Conservation (phyloP, 164 flowering plant species). For the Akebia trifoliata region DNA sequence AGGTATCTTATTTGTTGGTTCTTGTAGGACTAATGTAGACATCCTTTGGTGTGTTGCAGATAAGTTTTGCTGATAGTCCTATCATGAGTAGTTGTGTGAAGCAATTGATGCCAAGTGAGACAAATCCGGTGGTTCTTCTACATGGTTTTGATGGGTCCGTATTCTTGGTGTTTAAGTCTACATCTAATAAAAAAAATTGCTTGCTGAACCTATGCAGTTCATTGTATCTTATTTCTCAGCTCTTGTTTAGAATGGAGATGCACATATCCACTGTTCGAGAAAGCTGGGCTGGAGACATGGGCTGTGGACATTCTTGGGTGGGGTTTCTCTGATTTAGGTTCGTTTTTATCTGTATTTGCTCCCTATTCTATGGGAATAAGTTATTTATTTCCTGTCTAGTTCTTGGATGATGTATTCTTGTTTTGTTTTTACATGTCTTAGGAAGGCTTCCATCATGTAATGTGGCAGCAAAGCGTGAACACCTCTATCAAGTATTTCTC, state of each 20-base stretch:
- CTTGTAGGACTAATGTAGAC: neutral
- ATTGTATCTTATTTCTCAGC: slow-evolving; percentile 34
- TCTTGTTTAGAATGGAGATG: slow-evolving; percentile 97
- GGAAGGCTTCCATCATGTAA: slow-evolving; percentile 67
- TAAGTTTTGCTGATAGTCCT: slow-evolving; percentile 27
- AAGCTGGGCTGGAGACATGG: slow-evolving; percentile 88
- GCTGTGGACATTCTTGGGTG: slow-evolving; percentile 93
- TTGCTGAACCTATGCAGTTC: slow-evolving; percentile 10
- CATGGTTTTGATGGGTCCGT: slow-evolving; percentile 88
- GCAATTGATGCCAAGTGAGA: slow-evolving; percentile 34
- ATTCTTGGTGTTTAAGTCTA: neutral
- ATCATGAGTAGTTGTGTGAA: slow-evolving; percentile 85
- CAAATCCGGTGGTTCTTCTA: slow-evolving; percentile 70
- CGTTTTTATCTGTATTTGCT: slow-evolving; percentile 17
- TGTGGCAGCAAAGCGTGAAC: slow-evolving; percentile 79
- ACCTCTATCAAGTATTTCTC: slow-evolving; percentile 73
- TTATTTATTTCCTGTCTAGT: neutral
- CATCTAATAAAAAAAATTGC: neutral
- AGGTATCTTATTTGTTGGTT: neutral
- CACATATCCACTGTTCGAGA: slow-evolving; percentile 77
- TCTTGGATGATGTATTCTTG: neutral
- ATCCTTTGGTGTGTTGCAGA: slow-evolving; percentile 31
- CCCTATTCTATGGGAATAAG: neutral
- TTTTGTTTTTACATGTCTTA: slow-evolving; percentile 17
- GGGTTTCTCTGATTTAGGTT: slow-evolving; percentile 95